Conservation (phyloP, 139 green algal genomes). For the Coelastrella sp. region DNA sequence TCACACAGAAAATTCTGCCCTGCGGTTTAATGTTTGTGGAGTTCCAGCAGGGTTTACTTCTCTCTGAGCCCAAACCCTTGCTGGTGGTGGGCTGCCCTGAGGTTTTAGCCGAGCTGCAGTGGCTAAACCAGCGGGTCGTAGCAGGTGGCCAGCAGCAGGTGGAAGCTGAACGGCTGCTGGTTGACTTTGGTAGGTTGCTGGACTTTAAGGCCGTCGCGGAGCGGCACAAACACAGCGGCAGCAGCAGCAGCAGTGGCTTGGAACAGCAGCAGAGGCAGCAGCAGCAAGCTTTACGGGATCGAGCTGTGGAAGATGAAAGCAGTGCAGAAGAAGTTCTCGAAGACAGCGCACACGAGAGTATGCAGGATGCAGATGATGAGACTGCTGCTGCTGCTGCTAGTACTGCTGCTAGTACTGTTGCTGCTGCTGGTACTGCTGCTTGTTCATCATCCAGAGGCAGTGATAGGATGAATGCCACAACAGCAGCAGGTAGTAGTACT, state of each 20-base stretch:
- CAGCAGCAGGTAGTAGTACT: no score
- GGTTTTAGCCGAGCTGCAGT: conserved; percentile 11
- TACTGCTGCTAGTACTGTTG: no score
- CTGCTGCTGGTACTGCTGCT: no score
- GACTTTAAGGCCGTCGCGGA: conserved; percentile 2
- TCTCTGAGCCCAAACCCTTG: conserved; percentile 20
- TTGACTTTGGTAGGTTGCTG: conserved; percentile 24
- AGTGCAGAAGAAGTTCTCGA: no score
- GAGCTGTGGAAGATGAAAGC: no score
- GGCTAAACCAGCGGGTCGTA: not conserved
- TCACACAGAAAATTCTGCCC: not conserved
- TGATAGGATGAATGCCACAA: no score
- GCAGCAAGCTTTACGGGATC: not conserved
- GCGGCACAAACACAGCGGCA: conserved; percentile 9
- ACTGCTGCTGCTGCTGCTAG: no score
- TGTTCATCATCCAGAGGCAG: no score
- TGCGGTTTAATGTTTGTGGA: conserved; percentile 21
- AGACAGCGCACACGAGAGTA: no score
- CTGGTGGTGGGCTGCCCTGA: not conserved
- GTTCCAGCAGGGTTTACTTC: conserved; percentile 31
- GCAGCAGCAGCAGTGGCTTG: not conserved
- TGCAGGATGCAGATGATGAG: no score
- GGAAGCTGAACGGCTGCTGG: not conserved
- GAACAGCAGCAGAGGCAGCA: not conserved
- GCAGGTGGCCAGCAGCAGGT: not conserved